Evolutionary conservation across 345 rosid genomes (phyloP), one percentile per base, ranked within the genome.

Genomic region (Erysimum cheiranthoides): DNA sequence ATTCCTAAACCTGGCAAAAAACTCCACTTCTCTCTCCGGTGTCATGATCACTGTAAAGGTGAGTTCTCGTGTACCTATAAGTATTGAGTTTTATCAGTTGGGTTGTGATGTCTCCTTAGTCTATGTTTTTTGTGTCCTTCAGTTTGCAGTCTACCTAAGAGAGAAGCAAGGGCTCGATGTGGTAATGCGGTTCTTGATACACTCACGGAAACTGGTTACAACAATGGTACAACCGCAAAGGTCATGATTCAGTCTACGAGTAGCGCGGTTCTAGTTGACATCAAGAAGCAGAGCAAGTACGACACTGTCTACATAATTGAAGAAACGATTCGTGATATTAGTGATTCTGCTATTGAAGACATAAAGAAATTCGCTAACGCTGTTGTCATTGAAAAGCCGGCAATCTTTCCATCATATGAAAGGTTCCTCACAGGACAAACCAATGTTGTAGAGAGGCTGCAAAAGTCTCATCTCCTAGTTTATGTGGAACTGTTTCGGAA

Each of bases 41-140:
- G 82, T 89, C 77, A 79, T 89, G 81, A 86, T 93, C 71, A 71
- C 79, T 79, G 84, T 93, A 70, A 94, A 90, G 97, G 98, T 91
- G 61, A 70, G 86, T 76, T 76, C 53, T 84, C 3, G 21, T 43
- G 21, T 21, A 73, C 25, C 25, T 21, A 21, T 21, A n/a, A 58
- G 12, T 31, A 56, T 51, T 30, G 4, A 5, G 40, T 11, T 50
- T 27, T 51, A 16, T 5, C 10, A 8, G 34, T 14, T 2, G 1
- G 12, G 54, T 31, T 2, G 21, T 39, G 7, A 47, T n/a, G 5
- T 34, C 34, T 35, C n/a, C 6, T 21, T 21, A 21, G 25, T 21
- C 5, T 54, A 14, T 32, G 7, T 21, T 21, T 40, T 8, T 61
- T 47, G 6, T 50, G 32, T 51, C 35, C 32, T 16, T 14, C 84